A percentile compares a stretch with the other conserved stretches of the same genome.
Evolutionary conservation across 495 filamentous ascomycete species (phyloP).

Genomic region (Pyrenula massariospora): DNA sequence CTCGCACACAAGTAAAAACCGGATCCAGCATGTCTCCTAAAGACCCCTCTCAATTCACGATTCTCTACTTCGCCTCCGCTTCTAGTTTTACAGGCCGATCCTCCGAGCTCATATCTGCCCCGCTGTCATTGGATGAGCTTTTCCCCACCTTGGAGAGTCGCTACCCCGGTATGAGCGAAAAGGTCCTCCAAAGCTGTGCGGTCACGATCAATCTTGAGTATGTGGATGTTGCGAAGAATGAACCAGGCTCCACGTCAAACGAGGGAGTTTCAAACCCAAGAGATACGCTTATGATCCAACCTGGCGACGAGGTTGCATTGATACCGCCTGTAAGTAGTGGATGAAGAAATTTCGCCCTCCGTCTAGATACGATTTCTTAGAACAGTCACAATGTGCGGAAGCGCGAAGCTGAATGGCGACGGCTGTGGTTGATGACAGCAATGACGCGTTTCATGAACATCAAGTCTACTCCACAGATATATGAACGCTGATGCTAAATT

Average conservation of each 20-base stretch:
- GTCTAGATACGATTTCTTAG: too few relatives aligned
- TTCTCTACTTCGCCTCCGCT: slow-evolving; percentile 81
- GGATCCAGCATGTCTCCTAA: not conserved
- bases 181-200: slow-evolving; percentile 63
- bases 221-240: slow-evolving; percentile 52
- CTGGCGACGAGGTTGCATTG: slow-evolving; percentile 83
- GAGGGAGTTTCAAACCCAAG: slow-evolving; percentile 2
- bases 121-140: slow-evolving; percentile 52
- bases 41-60: slow-evolving; percentile 41
- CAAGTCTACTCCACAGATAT: too few relatives aligned
- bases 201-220: slow-evolving; percentile 84
- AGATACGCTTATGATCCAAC: slow-evolving; percentile 41
- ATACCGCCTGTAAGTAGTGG: slow-evolving; percentile 96
- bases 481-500: too few relatives aligned
- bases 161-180: slow-evolving; percentile 69
- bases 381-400: too few relatives aligned
- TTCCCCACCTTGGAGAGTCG: slow-evolving; percentile 61
- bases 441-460: too few relatives aligned
- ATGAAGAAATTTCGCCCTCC: slow-evolving; percentile 21
- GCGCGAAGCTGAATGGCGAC: too few relatives aligned
- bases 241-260: slow-evolving; percentile 16
- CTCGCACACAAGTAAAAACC: too few relatives aligned
- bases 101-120: slow-evolving; percentile 61
- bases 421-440: too few relatives aligned
- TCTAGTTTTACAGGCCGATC: slow-evolving; percentile 60